Conservation (phyloP, 257 asterid genomes). For the Petunia secreta region DNA sequence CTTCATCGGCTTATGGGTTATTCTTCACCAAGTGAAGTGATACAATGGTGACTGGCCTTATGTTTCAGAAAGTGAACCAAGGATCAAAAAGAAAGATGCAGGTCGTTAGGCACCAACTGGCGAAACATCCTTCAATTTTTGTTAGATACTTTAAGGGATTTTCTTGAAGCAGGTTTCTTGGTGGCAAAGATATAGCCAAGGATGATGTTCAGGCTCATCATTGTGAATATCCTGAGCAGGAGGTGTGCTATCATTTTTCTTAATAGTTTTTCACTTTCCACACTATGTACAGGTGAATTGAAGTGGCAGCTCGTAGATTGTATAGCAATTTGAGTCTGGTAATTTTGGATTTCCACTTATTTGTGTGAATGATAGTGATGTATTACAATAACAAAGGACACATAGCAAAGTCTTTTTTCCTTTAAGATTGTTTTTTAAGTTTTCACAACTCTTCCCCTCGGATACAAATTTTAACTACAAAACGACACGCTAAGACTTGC, state of each 20-base stretch:
- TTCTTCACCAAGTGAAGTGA: slow-evolving; percentile 64
- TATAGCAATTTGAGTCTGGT: background rate
- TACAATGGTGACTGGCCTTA: slow-evolving; percentile 20
- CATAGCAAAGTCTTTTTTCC: background rate
- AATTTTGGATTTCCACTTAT: background rate
- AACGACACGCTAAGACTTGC: background rate
- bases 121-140: background rate
- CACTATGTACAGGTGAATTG: slow-evolving; percentile 15
- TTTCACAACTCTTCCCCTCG: background rate
- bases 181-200: background rate
- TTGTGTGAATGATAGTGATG: background rate
- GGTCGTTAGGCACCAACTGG: background rate
- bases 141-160: slow-evolving; percentile 7
- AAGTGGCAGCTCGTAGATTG: slow-evolving; percentile 17
- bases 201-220: slow-evolving; percentile 10
- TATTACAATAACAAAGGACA: background rate
- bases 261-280: background rate
- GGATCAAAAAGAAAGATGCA: slow-evolving; percentile 11
- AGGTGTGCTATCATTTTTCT: background rate
- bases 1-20: slow-evolving; percentile 95
- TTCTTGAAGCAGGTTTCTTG: background rate
- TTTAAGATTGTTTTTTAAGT: background rate
- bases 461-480: background rate
- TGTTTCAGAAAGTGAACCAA: slow-evolving; percentile 29
- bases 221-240: background rate